A percentile compares a stretch with the other conserved stretches of the same genome.
Conservation (phyloP, 2,329 filamentous ascomycete genomes). For the Arthrobotrys musiformis region DNA sequence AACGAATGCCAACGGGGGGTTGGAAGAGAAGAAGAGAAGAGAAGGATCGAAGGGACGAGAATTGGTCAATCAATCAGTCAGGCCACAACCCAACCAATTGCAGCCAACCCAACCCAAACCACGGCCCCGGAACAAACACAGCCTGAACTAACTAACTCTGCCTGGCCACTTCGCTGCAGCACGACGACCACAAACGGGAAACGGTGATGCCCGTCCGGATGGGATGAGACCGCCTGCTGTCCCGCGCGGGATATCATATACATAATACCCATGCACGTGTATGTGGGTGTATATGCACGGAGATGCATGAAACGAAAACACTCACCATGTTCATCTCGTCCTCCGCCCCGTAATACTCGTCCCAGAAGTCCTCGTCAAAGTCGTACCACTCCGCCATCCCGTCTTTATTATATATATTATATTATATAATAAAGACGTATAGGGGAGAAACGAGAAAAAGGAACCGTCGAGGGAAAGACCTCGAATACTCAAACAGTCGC, state of each 20-base stretch:
- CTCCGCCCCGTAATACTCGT: constrained; percentile 43
- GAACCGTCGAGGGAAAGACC: background rate
- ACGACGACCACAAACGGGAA: background rate
- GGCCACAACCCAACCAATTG: constrained; percentile 9
- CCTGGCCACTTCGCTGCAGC: background rate
- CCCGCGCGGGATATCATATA: background rate
- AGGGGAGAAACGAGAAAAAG: background rate
- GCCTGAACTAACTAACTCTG: background rate
- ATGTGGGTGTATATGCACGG: background rate
- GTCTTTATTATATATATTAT: background rate
- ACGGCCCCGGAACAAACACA: background rate
- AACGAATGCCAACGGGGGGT: no score
- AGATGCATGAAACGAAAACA: background rate
- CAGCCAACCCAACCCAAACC: constrained; percentile 16
- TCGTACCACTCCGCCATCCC: constrained; percentile 50
- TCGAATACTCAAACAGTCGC: no score
- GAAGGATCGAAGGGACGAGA: background rate
- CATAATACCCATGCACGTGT: background rate
- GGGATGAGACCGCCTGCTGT: background rate
- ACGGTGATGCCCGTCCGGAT: background rate
- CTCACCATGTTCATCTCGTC: constrained; percentile 50
- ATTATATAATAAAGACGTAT: background rate
- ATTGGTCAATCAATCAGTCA: constrained; percentile 4
- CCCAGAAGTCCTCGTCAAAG: constrained; percentile 52
- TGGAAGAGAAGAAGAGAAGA: background rate